phyloP scores from a whole-genome alignment of 768 basidiomycete genomes.

The Tylopilus felleus region DNA sequence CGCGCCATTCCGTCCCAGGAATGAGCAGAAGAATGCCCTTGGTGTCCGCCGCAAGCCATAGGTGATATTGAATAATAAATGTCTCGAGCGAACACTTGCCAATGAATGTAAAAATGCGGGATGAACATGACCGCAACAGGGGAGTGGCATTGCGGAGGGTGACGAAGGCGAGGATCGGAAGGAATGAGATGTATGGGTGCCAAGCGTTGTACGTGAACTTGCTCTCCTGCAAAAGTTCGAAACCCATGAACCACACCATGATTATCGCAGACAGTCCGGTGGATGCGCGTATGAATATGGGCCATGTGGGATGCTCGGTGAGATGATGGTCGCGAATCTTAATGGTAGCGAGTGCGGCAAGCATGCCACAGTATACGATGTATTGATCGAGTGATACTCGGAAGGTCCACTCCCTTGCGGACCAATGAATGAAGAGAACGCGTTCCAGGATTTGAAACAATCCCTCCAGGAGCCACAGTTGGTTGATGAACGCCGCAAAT shows the following conservation, averaged over 20 bases:
- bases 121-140: slow-evolving; percentile 66
- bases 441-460: slow-evolving; percentile 61
- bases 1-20: slow-evolving; percentile 68
- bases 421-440: slow-evolving; percentile 80
- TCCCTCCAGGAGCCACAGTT: slow-evolving; percentile 57
- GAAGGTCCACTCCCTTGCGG: slow-evolving; percentile 84
- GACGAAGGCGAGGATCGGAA: slow-evolving; percentile 77
- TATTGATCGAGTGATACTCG: slow-evolving; percentile 85
- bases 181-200: slow-evolving; percentile 78
- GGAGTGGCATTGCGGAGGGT: slow-evolving; percentile 73
- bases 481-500: slow-evolving; percentile 64
- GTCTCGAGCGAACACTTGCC: slow-evolving; percentile 89
- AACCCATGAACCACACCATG: slow-evolving; percentile 76
- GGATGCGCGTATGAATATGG: slow-evolving; percentile 44
- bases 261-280: slow-evolving; percentile 49
- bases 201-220: slow-evolving; percentile 86
- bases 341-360: slow-evolving; percentile 66
- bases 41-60: slow-evolving; percentile 83
- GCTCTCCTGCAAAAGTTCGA: slow-evolving; percentile 70
- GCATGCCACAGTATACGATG: slow-evolving; percentile 87
- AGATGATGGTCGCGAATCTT: slow-evolving; percentile 72
- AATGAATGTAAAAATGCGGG: slow-evolving; percentile 71
- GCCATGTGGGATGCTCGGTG: slow-evolving; percentile 70
- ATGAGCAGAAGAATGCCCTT: slow-evolving; percentile 78
- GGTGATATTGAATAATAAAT: slow-evolving; percentile 87